Evolutionary conservation across 2,329 filamentous ascomycete genomes (phyloP).

Genomic region (Tolypocladium paradoxum): DNA sequence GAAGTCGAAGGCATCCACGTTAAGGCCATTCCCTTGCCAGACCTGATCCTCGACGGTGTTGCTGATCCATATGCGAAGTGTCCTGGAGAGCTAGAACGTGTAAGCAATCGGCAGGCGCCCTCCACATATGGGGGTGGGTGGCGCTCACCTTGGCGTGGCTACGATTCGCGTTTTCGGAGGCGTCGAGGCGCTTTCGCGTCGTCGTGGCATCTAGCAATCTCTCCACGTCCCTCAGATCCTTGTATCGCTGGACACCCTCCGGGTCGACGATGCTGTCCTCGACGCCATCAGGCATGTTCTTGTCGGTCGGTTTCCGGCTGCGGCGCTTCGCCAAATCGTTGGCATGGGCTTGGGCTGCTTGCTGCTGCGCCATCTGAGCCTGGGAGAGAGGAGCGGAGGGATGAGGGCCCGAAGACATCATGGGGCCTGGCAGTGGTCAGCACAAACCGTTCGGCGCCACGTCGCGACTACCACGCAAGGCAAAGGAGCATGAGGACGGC

Average conservation of each 20-base stretch:
- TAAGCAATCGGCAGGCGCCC: slow-evolving; percentile 6
- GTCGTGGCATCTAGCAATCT: slow-evolving; percentile 82
- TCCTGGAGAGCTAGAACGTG: slow-evolving; percentile 55
- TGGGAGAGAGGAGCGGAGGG: slow-evolving; percentile 40
- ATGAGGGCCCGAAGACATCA: slow-evolving; percentile 45
- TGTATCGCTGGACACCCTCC: slow-evolving; percentile 73
- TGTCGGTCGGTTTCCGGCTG: slow-evolving; percentile 86
- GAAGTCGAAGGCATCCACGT: slow-evolving; percentile 72
- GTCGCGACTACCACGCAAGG: neutral
- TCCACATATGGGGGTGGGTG: neutral
- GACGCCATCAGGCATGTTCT: slow-evolving; percentile 83
- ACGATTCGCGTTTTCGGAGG: slow-evolving; percentile 28
- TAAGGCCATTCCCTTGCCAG: slow-evolving; percentile 67
- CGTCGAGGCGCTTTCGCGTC: slow-evolving; percentile 86
- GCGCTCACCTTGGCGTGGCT: slow-evolving; percentile 54
- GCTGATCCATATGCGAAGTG: slow-evolving; percentile 84
- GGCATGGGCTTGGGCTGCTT: slow-evolving; percentile 40
- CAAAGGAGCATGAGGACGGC: neutral
- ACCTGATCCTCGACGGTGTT: slow-evolving; percentile 92
- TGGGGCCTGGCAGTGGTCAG: slow-evolving; percentile 31
- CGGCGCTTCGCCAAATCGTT: slow-evolving; percentile 65
- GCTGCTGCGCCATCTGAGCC: slow-evolving; percentile 41
- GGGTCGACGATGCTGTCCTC: slow-evolving; percentile 68
- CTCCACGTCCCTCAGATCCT: slow-evolving; percentile 75
- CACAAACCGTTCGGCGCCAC: neutral